Evolutionary conservation across 768 basidiomycete species (phyloP).

Genomic region (Lactarius hengduanensis): DNA sequence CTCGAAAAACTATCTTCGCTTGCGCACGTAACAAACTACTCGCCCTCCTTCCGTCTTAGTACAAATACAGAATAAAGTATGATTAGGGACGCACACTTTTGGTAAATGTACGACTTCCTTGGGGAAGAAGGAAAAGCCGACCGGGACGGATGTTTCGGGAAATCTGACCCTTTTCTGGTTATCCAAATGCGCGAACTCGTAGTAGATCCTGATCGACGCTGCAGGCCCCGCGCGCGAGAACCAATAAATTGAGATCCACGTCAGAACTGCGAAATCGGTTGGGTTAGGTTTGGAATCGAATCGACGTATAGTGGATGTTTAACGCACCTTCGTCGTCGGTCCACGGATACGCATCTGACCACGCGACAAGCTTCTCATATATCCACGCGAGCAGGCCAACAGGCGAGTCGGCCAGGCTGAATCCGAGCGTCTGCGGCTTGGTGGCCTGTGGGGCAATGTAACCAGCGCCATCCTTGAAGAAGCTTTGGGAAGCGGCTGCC

Average conservation of each 20-base stretch:
- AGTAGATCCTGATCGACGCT: slow-evolving; percentile 60
- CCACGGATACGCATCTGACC: slow-evolving; percentile 51
- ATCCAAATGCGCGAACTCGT: slow-evolving; percentile 37
- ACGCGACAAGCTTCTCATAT: slow-evolving; percentile 34
- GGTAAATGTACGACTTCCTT: slow-evolving; percentile 41
- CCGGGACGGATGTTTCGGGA: slow-evolving; percentile 37
- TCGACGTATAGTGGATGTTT: background rate
- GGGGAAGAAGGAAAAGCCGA: slow-evolving; percentile 53
- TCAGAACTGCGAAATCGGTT: slow-evolving; percentile 43
- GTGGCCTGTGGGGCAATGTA: slow-evolving; percentile 41
- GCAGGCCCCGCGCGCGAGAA: slow-evolving; percentile 60
- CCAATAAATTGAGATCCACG: slow-evolving; percentile 59
- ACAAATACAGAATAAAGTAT: background rate
- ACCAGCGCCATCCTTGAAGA: slow-evolving; percentile 36
- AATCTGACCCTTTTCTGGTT: background rate
- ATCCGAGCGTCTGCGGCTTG: slow-evolving; percentile 41
- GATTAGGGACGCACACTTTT: slow-evolving; percentile 38
- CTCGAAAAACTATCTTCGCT: slow-evolving; percentile 47
- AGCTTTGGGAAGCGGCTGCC: slow-evolving; percentile 35
- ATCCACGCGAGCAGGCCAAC: slow-evolving; percentile 41
- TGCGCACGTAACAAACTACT: slow-evolving; percentile 30
- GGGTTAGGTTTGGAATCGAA: background rate
- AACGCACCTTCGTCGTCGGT: slow-evolving; percentile 49
- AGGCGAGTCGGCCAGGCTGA: slow-evolving; percentile 54
- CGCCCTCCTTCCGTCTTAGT: background rate